Evolutionary conservation across 2,329 filamentous ascomycete species (phyloP), one percentile per base, ranked within the genome.

Genomic region (Trichophaea hybrida): DNA sequence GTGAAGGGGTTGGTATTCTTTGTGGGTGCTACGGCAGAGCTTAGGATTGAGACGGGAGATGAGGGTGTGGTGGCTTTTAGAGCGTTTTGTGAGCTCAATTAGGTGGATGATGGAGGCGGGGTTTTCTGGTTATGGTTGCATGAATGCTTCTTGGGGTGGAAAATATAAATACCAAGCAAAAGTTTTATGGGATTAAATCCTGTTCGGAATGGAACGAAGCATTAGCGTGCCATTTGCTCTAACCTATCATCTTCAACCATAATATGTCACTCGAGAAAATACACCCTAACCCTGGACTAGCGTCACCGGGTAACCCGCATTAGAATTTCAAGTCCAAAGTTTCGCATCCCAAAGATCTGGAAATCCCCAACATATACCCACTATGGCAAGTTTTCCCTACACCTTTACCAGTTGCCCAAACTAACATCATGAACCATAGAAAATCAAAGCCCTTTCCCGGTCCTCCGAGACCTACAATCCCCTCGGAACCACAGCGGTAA

Each of bases 41-140:
- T 86, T 38, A 79, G 91, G 2, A 74, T 97, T 55, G 85, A 95
- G 74, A 88, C 79, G 10, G 74, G 77, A 0, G 81, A 81, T 32
- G 84, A 88, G 59, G 81, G 85, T 58, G 85, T 97, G 66, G 85
- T 85, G 32, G 90, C 86, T 0, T 98, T 94, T 76, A 93, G 90
- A 75, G 93, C 91, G 0, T 96, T 94, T 71, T 95, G 89, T 69
- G 90, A 96, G 75, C 77, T 94, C 62, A 80, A 82, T 10, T 52
- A 49, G 44, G 44, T 24, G 24, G 24, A 24, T 24, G 24, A 24
- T 24, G 24, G 24, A 24, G 24, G 24, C 24, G 24, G 24, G 24
- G 24, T 24, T 24, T 24, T 24, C 24, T 24, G 24, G 24, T 24
- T 24, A 24, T 24, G 24, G 24, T 24, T 24, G 24, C 24, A 24